Evolutionary conservation across 352 stramenopile genomes (phyloP).

Genomic region (Phytophthora foliorum): DNA sequence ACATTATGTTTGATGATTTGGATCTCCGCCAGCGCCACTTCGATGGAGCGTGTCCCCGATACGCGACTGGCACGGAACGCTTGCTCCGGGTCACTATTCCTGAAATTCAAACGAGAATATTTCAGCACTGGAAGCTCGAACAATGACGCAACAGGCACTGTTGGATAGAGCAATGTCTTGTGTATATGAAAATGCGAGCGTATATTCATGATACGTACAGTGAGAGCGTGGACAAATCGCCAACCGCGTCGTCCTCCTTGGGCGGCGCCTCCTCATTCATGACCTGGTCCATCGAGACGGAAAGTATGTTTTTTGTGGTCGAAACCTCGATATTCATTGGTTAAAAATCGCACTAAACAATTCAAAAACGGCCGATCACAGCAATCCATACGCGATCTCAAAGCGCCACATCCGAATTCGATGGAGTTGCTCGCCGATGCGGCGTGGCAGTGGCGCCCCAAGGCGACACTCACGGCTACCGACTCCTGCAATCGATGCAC

Average conservation of each 20-base stretch:
- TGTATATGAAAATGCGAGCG: not conserved
- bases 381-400: constrained; percentile 15
- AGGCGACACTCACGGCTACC: constrained; percentile 47
- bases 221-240: constrained; percentile 27
- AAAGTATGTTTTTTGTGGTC: constrained; percentile 14
- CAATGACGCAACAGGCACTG: constrained; percentile 1
- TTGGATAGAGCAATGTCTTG: constrained; percentile 11
- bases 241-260: constrained; percentile 26
- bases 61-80: constrained; percentile 65
- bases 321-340: constrained; percentile 29
- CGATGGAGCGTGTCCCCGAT: constrained; percentile 74
- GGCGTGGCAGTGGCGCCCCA: constrained; percentile 59
- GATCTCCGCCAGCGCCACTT: constrained; percentile 77
- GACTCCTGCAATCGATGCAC: constrained; percentile 48
- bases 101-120: constrained; percentile 27
- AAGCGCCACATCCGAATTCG: constrained; percentile 21
- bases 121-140: constrained; percentile 9
- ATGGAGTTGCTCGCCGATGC: constrained; percentile 51
- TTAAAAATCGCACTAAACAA: constrained; percentile 6
- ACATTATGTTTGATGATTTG: constrained; percentile 76
- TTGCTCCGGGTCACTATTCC: constrained; percentile 43
- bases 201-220: constrained; percentile 30
- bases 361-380: constrained; percentile 16
- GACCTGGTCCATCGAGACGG: constrained; percentile 20
- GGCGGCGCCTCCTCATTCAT: constrained; percentile 29